Conservation (phyloP, 1,284 basidiomycete species). For the Cryptococcus sp. region DNA sequence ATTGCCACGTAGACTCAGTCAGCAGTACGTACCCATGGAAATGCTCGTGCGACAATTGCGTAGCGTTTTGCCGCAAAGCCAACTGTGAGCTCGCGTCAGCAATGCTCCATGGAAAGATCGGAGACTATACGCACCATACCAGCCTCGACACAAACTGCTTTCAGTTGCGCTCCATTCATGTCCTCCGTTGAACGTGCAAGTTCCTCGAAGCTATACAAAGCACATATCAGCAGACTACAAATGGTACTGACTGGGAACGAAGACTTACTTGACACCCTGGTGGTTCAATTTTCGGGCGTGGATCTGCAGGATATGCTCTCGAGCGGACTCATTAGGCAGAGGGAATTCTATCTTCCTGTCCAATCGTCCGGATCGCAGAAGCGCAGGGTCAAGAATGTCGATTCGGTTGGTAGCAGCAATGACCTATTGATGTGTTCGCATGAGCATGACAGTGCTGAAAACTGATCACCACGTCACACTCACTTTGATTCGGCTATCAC, state of each 20-base stretch:
- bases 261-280: slow-evolving; percentile 62
- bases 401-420: slow-evolving; percentile 99
- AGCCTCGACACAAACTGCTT: slow-evolving; percentile 94
- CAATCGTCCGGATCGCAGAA: slow-evolving; percentile 72
- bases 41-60: slow-evolving; percentile 87
- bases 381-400: slow-evolving; percentile 86
- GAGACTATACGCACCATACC: slow-evolving; percentile 83
- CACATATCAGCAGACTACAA: neutral
- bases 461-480: slow-evolving; percentile 21
- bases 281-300: slow-evolving; percentile 83
- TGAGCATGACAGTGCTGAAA: neutral
- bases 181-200: slow-evolving; percentile 73
- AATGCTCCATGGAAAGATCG: neutral
- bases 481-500: slow-evolving; percentile 94
- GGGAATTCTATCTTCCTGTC: slow-evolving; percentile 83
- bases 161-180: slow-evolving; percentile 67
- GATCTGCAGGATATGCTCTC: slow-evolving; percentile 74
- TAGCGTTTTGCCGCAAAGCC: slow-evolving; percentile 81
- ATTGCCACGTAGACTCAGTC: neutral
- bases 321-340: slow-evolving; percentile 70
- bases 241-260: neutral
- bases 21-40: slow-evolving; percentile 62
- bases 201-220: slow-evolving; percentile 62
- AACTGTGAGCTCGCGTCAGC: slow-evolving; percentile 23
- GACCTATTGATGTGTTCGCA: slow-evolving; percentile 62